These are phyloP conservation scores for Peniophora sp. DNA, from an alignment of 1,284 basidiomycete genomes.

Conservation along the genomic window DNA sequence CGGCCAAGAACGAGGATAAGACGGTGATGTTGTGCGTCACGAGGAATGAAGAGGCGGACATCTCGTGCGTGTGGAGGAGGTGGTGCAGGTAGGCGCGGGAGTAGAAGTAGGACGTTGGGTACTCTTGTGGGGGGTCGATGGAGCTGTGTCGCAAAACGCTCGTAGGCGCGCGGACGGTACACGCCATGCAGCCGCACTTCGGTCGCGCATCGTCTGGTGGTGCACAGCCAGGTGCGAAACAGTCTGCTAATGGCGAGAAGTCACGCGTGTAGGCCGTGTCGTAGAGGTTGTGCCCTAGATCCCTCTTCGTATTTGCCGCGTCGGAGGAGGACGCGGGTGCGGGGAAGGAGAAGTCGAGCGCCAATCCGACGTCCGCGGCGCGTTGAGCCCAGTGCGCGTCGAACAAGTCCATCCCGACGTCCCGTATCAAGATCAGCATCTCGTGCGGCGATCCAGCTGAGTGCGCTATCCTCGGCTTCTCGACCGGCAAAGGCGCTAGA, in stretches of 20 bases:
- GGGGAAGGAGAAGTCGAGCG: constrained; percentile 72
- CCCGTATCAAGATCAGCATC: constrained; percentile 53
- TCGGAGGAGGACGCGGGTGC: constrained; percentile 15
- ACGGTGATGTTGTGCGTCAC: constrained; percentile 67
- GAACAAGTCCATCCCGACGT: constrained; percentile 67
- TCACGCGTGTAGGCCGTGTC: constrained; percentile 47
- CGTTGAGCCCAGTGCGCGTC: constrained; percentile 64
- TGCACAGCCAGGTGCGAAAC: constrained; percentile 16
- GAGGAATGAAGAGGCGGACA: constrained; percentile 71
- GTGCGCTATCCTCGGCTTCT: constrained; percentile 57
- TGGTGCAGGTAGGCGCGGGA: constrained; percentile 77
- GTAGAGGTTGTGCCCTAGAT: constrained; percentile 70
- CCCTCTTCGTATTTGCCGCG: constrained; percentile 10
- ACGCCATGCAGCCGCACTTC: constrained; percentile 54
- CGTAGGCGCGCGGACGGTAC: constrained; percentile 36
- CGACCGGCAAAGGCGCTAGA: constrained; percentile 37
- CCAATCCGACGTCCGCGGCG: constrained; percentile 60
- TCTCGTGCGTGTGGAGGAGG: constrained; percentile 78
- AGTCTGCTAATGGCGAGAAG: constrained; percentile 43
- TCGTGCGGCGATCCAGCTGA: constrained; percentile 62
- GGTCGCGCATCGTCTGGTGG: constrained; percentile 6
- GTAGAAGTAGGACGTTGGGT: constrained; percentile 27
- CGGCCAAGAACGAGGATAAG: constrained; percentile 54
- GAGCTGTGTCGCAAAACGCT: constrained; percentile 39
- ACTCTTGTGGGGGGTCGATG: constrained; percentile 26